Conservation (phyloP, 208 protist genomes). For the Crithidia thermophila region DNA sequence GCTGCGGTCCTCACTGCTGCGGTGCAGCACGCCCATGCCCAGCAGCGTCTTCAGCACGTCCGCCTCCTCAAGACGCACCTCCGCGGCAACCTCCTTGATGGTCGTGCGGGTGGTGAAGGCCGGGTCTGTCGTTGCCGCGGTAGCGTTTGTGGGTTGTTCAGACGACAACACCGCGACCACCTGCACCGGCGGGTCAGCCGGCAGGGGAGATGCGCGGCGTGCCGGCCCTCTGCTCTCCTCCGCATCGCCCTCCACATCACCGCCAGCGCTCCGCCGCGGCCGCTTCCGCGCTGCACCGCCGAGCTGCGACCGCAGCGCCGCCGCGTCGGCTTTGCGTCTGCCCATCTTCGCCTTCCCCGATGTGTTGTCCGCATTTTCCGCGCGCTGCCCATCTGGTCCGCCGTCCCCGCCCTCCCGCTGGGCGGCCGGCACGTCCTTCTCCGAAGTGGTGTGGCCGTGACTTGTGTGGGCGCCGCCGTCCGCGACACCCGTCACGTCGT, state of each 20-base stretch:
- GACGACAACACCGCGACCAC: no score
- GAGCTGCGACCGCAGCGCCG: not conserved
- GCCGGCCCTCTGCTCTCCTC: not conserved
- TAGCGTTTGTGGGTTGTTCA: not conserved
- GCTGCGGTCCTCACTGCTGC: constrained; percentile 65
- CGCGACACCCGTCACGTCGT: not conserved
- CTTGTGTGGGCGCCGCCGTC: not conserved
- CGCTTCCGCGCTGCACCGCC: not conserved
- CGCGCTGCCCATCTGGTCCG: not conserved
- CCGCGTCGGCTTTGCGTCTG: not conserved
- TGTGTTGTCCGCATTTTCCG: no score
- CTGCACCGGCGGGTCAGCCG: no score
- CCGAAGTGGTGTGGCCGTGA: not conserved
- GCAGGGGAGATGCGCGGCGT: no score
- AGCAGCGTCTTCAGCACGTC: constrained; percentile 81
- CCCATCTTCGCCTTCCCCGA: no score
- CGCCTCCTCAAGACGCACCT: constrained; percentile 70
- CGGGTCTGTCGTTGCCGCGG: not conserved
- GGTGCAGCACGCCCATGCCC: constrained; percentile 78
- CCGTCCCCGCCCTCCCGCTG: not conserved
- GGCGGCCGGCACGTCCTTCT: not conserved
- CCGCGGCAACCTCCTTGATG: constrained; percentile 57
- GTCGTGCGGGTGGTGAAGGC: constrained; percentile 18
- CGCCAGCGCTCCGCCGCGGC: not conserved
- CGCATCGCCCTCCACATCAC: constrained; percentile 7